Base-by-base conservation (phyloP, 768 basidiomycete genomes). In the Pleurotus tuoliensis region DNA sequence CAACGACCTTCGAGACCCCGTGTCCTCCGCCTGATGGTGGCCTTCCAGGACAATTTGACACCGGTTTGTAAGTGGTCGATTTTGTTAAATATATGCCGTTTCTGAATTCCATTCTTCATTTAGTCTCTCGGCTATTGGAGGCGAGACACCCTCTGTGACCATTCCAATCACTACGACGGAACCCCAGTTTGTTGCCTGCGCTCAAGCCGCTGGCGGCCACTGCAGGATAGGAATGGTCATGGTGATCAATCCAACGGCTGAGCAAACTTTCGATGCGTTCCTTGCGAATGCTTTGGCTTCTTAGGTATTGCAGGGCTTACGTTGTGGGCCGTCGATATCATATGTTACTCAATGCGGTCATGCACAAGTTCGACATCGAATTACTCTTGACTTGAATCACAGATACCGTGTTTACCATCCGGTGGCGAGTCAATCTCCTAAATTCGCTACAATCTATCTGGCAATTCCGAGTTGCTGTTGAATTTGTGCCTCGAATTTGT, bases 21-120 rank as follows among this genome's bases (percentile, higher is more conserved):
- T 64, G 63, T 57, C 63, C 63, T 4, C 63, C 63, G 4, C 63
- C 63, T 24, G 46, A 24, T 6, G 63, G 63, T 15, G 63, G 60
- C 0, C 52, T 56, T 11, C 62, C 56, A 27, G 56, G 58, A 38
- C 49, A 22, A 15, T 64, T 63, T 15, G 62, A 65, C 55, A 61
- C 62, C 20, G 64, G 62, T 43, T 65, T 61, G 62, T 61, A 39
- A 47, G 60, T 55, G 5, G 30, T 9, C 15, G 15, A 12, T 37
- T 24, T 24, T 34, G 25, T 8, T 30, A 30, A 30, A 30, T 30
- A 30, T 30, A 5, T n/a, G 44, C 41, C 25, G 25, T 15, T 34
- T 37, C 4, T 16, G 5, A n/a, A n/a, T 27, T 58, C 8, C 16
- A 15, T 20, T 5, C 5, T 18, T 5, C 27, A 24, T 15, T 6